These are phyloP conservation scores for Rubus idaeus DNA, from an alignment of 306 rosid genomes.

Conservation along the genomic window DNA sequence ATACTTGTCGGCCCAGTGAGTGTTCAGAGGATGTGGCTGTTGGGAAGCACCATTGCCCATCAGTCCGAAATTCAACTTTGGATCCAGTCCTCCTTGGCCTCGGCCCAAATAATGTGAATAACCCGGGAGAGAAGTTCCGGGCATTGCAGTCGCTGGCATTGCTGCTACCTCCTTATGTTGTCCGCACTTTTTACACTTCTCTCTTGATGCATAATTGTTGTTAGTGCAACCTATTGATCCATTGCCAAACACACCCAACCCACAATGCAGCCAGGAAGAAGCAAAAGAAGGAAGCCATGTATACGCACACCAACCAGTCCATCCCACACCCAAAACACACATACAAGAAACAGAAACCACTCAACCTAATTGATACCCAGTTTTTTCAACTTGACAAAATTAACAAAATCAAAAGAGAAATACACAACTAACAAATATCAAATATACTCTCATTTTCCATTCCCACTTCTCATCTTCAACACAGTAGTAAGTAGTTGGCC, in stretches of 20 bases:
- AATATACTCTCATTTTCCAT: no score
- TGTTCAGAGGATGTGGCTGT: constrained; percentile 51
- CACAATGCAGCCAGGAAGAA: constrained; percentile 68
- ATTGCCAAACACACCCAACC: constrained; percentile 76
- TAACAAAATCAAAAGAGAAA: no score
- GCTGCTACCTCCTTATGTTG: constrained; percentile 93
- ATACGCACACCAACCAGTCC: constrained; percentile 84
- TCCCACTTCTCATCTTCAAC: no score
- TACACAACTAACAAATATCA: no score
- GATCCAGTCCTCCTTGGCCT: constrained; percentile 74
- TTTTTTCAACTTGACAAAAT: background rate
- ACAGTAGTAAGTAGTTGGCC: no score
- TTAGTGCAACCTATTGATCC: constrained; percentile 99
- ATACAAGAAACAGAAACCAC: constrained; percentile 83
- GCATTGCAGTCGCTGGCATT: constrained; percentile 85
- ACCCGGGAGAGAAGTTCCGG: constrained; percentile 73
- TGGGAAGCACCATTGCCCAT: constrained; percentile 48
- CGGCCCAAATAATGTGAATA: constrained; percentile 64
- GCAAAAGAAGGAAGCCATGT: constrained; percentile 62
- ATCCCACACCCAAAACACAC: constrained; percentile 72
- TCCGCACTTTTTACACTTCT: constrained; percentile 97
- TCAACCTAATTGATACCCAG: constrained; percentile 70
- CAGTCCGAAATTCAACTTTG: constrained; percentile 60
- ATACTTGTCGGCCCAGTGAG: constrained; percentile 67
- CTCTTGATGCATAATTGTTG: constrained; percentile 99